These are phyloP conservation scores for Fomitopsis palustris DNA, from an alignment of 1,284 basidiomycete species.

Conservation along the genomic window DNA sequence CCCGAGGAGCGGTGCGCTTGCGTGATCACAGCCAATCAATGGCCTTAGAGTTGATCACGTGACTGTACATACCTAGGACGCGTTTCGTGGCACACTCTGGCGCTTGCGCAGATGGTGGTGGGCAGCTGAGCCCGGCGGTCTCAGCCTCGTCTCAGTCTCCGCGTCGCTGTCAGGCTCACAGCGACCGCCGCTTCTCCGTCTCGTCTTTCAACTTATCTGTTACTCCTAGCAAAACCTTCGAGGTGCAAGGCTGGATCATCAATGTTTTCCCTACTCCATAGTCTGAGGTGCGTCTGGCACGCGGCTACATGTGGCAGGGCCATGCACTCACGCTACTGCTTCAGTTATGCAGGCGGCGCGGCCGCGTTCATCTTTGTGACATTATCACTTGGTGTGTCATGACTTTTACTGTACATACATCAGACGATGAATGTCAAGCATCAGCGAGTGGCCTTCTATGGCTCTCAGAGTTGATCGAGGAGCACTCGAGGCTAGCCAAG, in stretches of 20 bases:
- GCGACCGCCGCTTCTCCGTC: neutral
- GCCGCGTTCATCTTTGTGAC: constrained; percentile 34
- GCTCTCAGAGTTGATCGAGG: constrained; percentile 92
- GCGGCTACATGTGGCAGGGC: neutral
- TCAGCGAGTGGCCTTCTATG: constrained; percentile 89
- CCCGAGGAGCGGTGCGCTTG: neutral
- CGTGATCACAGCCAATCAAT: neutral
- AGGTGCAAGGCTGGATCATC: too few relatives aligned
- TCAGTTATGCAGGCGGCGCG: constrained; percentile 32
- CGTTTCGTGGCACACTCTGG: neutral
- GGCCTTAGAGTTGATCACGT: neutral
- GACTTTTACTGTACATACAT: neutral
- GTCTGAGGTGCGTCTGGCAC: constrained; percentile 17
- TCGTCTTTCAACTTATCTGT: neutral
- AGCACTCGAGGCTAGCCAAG: constrained; percentile 83
- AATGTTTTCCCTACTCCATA: constrained; percentile 19
- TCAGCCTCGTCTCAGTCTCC: neutral
- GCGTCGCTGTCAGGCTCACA: neutral
- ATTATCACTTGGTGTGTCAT: constrained; percentile 30
- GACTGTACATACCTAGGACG: neutral
- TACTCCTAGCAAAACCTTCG: too few relatives aligned
- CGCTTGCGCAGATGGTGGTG: neutral
- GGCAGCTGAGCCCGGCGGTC: neutral
- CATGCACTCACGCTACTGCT: neutral
- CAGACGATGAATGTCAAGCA: neutral